Evolutionary conservation across 192 early-diverging fungal species (phyloP), one percentile per base, ranked within the genome.

Genomic region (Pilobolus umbonatus): DNA sequence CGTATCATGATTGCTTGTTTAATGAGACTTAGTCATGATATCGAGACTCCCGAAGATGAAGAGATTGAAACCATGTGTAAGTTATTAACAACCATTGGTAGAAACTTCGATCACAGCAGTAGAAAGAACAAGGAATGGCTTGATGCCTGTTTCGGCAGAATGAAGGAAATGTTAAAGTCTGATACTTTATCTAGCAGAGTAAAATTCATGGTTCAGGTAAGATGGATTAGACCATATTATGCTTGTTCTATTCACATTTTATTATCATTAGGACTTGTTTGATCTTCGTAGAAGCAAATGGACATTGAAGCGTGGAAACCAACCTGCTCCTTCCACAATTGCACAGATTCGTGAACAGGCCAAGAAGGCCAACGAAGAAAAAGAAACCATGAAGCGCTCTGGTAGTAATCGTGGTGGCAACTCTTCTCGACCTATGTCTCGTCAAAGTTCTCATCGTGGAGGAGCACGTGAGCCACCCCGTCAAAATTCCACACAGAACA

Each of bases 1-100:
- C 89, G 90, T 75, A 94, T 99, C 48, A 98, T 99, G 85, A 90
- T 94, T 65, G 78, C 82, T 63, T 99, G 96, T 69, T 77, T 99
- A 60, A 78, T 78, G 50, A 84, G 86, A 46, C 83, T 99, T 55
- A 73, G 95, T 62, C 64, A 68, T 44, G 83, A 82, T 68, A 75
- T 83, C 57, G 68, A 77, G 57, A 72, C 85, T 32, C 90, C 95
- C 26, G 94, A 93, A 51, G 97, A 97, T 67, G 97, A 96, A 75
- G 95, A 97, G 63, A 81, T 85, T 29, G 97, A 99, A 78, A 89
- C 85, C 56, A 76, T 98, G 36, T 90, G 88, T 74, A 96, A 94
- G 72, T 80, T 99, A 43, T 65, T 99, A 57, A 87, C 80, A 9
- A 97, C 94, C 5, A 83, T 93, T 48, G 97, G 97, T 61, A 75